Conservation (phyloP, 2,329 filamentous ascomycete species). For the Amauroascus verrucosus region DNA sequence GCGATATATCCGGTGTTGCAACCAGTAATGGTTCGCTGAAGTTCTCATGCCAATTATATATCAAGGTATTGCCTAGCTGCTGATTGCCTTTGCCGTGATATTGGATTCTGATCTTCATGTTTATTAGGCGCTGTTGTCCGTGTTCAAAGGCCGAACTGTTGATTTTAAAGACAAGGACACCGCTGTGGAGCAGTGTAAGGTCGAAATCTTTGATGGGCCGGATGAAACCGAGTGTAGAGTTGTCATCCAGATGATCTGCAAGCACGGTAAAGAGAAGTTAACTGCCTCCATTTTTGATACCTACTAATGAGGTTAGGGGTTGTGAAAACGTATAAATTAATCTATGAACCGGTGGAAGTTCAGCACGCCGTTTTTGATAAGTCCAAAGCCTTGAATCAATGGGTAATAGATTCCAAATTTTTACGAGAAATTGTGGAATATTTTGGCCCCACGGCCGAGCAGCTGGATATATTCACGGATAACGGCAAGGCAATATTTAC, state of each 20-base stretch:
- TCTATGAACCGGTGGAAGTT: conserved; percentile 51
- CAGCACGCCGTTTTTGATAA: conserved; percentile 56
- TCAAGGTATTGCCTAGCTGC: conserved; percentile 36
- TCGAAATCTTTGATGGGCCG: conserved; percentile 47
- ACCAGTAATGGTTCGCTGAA: conserved; percentile 32
- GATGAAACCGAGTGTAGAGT: conserved; percentile 51
- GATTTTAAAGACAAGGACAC: conserved; percentile 50
- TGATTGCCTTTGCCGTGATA: background rate
- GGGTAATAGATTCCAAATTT: conserved; percentile 48
- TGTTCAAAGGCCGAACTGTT: conserved; percentile 49
- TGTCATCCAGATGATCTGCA: conserved; percentile 52
- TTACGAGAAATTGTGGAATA: conserved; percentile 54
- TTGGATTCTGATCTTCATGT: background rate
- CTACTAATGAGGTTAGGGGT: conserved; percentile 38
- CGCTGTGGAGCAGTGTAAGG: conserved; percentile 52
- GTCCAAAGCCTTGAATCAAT: conserved; percentile 46
- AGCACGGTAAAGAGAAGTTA: conserved; percentile 39
- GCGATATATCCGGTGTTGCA: conserved; percentile 10
- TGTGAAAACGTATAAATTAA: conserved; percentile 55
- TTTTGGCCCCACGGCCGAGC: conserved; percentile 54
- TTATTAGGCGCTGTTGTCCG: conserved; percentile 45
- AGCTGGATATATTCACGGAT: conserved; percentile 52
- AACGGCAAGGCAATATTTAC: conserved; percentile 51
- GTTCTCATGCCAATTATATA: conserved; percentile 51
- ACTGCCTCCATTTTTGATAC: background rate